Percentiles rank a stretch among this genome's conserved stretches.
These are phyloP conservation scores for Calonectria honghensis DNA, from an alignment of 2,329 filamentous ascomycete species.

Conservation along the genomic window DNA sequence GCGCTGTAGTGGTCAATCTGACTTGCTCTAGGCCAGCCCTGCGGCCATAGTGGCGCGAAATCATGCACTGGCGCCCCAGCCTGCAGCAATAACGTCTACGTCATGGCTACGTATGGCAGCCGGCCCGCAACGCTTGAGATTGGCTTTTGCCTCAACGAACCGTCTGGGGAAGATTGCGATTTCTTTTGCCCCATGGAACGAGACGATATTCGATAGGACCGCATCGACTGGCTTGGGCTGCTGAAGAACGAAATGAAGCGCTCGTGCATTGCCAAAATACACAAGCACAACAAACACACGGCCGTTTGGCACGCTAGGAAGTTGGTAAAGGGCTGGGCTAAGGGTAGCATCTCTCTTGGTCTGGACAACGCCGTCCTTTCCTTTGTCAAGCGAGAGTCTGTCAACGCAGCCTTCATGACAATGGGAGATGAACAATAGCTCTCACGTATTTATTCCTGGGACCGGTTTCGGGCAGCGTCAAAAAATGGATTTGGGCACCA, in stretches of 20 bases:
- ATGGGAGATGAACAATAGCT: conserved; percentile 41
- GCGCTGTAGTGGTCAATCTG: not conserved
- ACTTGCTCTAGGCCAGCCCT: conserved; percentile 42
- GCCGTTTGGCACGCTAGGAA: conserved; percentile 57
- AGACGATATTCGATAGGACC: conserved; percentile 54
- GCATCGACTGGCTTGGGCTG: conserved; percentile 47
- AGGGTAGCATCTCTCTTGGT: conserved; percentile 53
- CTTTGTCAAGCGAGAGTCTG: conserved; percentile 51
- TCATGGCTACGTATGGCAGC: conserved; percentile 54
- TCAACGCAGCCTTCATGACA: conserved; percentile 47
- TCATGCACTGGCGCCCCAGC: conserved; percentile 43
- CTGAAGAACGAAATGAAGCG: conserved; percentile 48
- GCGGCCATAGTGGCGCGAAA: conserved; percentile 39
- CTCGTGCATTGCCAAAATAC: conserved; percentile 53
- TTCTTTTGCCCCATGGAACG: conserved; percentile 55
- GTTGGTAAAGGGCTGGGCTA: conserved; percentile 52
- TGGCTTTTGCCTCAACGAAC: conserved; percentile 53
- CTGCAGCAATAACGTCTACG: conserved; percentile 51
- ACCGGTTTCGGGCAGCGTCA: not conserved
- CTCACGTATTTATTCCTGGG: not conserved
- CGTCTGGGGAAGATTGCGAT: conserved; percentile 41
- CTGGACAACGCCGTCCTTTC: conserved; percentile 45
- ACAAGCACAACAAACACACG: conserved; percentile 58
- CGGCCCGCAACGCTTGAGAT: conserved; percentile 54
- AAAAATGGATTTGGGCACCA: not conserved